Conservation (phyloP, 352 stramenopile species). For the Aphanomyces cochlioides region DNA sequence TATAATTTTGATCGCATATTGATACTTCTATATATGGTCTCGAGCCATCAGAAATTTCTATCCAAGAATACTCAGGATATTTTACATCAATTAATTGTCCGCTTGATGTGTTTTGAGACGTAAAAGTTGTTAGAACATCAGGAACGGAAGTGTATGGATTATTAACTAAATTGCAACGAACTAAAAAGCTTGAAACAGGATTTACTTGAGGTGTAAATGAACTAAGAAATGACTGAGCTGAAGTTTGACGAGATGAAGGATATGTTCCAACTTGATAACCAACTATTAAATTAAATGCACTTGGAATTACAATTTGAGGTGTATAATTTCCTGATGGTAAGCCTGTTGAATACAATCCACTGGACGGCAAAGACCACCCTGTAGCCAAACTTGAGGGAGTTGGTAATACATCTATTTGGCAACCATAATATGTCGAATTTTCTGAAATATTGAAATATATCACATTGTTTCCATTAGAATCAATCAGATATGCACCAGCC, state of each 20-base stretch:
- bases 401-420: constrained; percentile 29
- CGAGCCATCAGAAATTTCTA: neutral
- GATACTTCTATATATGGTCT: constrained; percentile 9
- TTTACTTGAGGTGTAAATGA: constrained; percentile 5
- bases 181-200: neutral
- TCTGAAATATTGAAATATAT: constrained; percentile 32
- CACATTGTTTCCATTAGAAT: constrained; percentile 30
- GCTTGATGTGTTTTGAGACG: constrained; percentile 4
- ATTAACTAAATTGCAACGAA: constrained; percentile 17
- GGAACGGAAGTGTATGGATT: neutral
- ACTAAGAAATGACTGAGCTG: neutral
- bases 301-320: constrained; percentile 2
- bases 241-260: neutral
- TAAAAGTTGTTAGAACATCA: constrained; percentile 10
- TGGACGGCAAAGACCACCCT: constrained; percentile 31
- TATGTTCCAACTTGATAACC: neutral
- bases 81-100: constrained; percentile 16
- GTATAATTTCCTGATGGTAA: constrained; percentile 26
- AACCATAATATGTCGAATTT: constrained; percentile 33
- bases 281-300: neutral
- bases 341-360: constrained; percentile 32
- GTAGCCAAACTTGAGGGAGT: constrained; percentile 26
- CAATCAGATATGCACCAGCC: constrained; percentile 35
- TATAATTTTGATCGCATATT: neutral
- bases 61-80: neutral